Percentiles rank a stretch among this genome's conserved stretches.
phyloP scores from a whole-genome alignment of 768 basidiomycete genomes.

The Trametes gibbosa region DNA sequence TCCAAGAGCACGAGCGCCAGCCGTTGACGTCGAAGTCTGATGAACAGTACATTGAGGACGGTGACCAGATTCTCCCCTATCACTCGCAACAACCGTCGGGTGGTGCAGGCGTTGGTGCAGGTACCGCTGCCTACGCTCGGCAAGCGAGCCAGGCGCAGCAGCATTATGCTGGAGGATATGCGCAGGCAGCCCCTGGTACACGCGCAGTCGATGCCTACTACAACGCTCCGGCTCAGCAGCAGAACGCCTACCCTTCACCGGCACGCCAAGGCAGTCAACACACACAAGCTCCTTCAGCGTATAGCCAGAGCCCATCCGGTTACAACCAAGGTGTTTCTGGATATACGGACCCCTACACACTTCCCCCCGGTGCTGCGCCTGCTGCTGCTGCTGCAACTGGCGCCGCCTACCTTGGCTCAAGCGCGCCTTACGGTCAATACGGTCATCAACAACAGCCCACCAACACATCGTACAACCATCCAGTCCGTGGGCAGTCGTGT shows the following conservation, averaged over 20 bases:
- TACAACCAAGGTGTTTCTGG: constrained; percentile 42
- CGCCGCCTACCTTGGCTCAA: constrained; percentile 36
- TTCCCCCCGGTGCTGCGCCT: constrained; percentile 19
- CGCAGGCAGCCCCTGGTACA: constrained; percentile 59
- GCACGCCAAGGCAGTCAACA: constrained; percentile 38
- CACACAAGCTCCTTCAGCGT: constrained; percentile 40
- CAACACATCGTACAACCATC: constrained; percentile 49
- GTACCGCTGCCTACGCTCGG: constrained; percentile 20
- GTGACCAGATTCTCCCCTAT: constrained; percentile 23
- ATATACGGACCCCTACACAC: constrained; percentile 36
- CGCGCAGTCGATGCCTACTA: constrained; percentile 80
- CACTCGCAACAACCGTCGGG: constrained; percentile 15
- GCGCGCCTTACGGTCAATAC: constrained; percentile 26
- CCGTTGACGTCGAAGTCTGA: constrained; percentile 66
- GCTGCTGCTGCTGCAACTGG: constrained; percentile 20
- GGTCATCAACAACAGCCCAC: constrained; percentile 32
- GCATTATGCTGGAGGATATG: constrained; percentile 54
- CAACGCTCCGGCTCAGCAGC: constrained; percentile 33
- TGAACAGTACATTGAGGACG: constrained; percentile 55
- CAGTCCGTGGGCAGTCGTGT: constrained; percentile 53
- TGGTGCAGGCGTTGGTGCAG: constrained; percentile 26
- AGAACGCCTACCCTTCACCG: constrained; percentile 20
- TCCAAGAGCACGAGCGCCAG: constrained; percentile 63
- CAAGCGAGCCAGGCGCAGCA: constrained; percentile 30
- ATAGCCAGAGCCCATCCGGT: constrained; percentile 40